Base-by-base conservation (phyloP, 139 green algal genomes). In the Coelastrella sp. region DNA sequence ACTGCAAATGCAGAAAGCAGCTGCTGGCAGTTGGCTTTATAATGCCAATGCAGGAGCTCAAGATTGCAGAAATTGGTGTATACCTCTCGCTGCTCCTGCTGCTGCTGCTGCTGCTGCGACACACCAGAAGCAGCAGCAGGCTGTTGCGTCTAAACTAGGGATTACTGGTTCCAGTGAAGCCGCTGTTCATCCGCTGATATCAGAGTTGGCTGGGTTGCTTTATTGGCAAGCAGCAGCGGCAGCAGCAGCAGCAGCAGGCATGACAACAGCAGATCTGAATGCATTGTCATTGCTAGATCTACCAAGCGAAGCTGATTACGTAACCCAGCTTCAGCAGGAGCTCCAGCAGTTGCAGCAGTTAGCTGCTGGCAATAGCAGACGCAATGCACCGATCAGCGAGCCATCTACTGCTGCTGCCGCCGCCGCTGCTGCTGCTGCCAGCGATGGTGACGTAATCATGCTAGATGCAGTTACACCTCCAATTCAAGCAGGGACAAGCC, bases 81-180 rank as follows among this genome's bases (percentile, higher is more conserved):
- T 47, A 47, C 32, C 32, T 47, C 32, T 47, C 32, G 32, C 32
- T 47, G 32, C 32, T 47, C 0, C 1, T 47, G 32, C 32, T 47
- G 32, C 32, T 47, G 32, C 32, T 47, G 32, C 32, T 47, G 32
- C 32, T 47, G 32, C 32, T 47, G 32, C 32, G 58, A 56, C 54
- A 83, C 17, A 59, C 19, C 84, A 74, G 65, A 71, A 89, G 85
- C 85, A 89, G 85, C 85, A 89, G 73, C 73, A 75, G 81, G 73
- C 73, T 47, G 32, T 47, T 47, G 32, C 32, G 32, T 47, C 32
- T 47, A 1, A 2, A 0, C 32, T 47, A 47, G 32, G 32, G 32
- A 47, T 2, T 47, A 47, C 32, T 47, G 32, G 32, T 71, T 71
- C 61, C 0, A 71, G 0, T 19, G 61, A 71, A 71, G 11, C 17